phyloP scores from a whole-genome alignment of 176 grass and related monocot species.

The Aegilops bicornis region DNA sequence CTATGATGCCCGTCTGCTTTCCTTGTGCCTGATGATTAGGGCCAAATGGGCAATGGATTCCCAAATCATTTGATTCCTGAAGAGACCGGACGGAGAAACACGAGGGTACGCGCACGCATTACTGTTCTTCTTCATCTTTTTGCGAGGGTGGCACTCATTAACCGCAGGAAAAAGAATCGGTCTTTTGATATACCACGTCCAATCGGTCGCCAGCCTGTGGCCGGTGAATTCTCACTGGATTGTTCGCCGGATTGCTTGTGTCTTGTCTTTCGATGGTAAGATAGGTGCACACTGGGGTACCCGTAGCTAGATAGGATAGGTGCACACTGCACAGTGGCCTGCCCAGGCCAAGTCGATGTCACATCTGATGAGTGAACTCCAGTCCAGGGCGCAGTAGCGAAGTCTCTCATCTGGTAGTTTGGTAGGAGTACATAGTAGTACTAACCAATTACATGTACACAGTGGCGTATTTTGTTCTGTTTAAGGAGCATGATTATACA shows the following conservation, averaged over 20 bases:
- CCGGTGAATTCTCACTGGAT: neutral
- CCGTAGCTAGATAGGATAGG: no score
- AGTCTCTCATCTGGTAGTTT: no score
- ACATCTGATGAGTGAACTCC: neutral
- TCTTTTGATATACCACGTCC: neutral
- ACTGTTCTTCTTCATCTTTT: neutral
- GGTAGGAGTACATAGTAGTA: no score
- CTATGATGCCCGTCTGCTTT: slow-evolving; percentile 22
- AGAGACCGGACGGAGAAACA: neutral
- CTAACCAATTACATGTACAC: neutral
- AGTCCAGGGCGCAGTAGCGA: neutral
- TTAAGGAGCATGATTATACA: neutral
- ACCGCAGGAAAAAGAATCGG: neutral
- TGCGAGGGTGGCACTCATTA: neutral
- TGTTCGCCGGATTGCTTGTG: neutral
- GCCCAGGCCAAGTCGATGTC: slow-evolving; percentile 4
- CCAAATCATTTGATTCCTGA: slow-evolving; percentile 38
- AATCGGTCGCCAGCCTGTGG: neutral
- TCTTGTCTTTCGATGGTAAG: neutral
- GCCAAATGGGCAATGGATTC: slow-evolving; percentile 13
- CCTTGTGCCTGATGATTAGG: slow-evolving; percentile 36
- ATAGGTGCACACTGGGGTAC: no score
- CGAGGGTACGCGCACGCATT: neutral
- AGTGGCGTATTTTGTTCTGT: no score
- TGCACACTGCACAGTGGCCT: neutral